Base-by-base conservation (phyloP, 108 stramenopile species). In the Discostella stelligeroides region DNA sequence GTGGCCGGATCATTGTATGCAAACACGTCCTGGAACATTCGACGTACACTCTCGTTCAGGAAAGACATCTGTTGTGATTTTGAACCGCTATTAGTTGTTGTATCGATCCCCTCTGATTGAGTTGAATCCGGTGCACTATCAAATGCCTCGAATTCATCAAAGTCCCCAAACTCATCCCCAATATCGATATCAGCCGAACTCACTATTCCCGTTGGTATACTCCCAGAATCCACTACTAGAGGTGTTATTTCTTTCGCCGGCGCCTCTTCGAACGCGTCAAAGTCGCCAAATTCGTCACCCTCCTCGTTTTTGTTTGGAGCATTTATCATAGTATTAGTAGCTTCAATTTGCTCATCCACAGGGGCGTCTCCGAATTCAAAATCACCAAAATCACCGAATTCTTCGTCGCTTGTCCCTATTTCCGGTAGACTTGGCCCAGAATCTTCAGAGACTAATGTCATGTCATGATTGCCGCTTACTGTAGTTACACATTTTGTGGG, bases 1-100 rank as follows among this genome's bases (percentile, higher is more conserved):
- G 40, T n/a, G 37, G 40, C 47, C 17, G 23, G 39, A n/a, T n/a
- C 13, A 27, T 70, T 54, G 45, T 7, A 43, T 8, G 43, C 51
- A 50, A 79, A 79, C n/a, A 72, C 70, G 41, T 71, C 49, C 23
- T 79, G 60, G 28, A 79, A 72, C 60, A 79, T 79, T n/a, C 28
- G 48, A 54, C 70, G 57, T 9, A 79, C 65, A 29, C 43, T 53
- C 38, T 79, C 70, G 55, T 70, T 47, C 0, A 79, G 45, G 21
- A 79, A 39, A 2, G 53, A 30, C 1, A 23, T 15, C 28, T 13
- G 1, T 38, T 58, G 17, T 48, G 38, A 6, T 9, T 25, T 48
- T 65, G 47, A 0, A 66, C 45, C 20, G 58, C 15, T 29, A 43
- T 25, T 30, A 25, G 43, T 23, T 46, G 37, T 38, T 37, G 34